phyloP scores from a whole-genome alignment of 1,284 basidiomycete species.

The Apiotrichum siamense region DNA sequence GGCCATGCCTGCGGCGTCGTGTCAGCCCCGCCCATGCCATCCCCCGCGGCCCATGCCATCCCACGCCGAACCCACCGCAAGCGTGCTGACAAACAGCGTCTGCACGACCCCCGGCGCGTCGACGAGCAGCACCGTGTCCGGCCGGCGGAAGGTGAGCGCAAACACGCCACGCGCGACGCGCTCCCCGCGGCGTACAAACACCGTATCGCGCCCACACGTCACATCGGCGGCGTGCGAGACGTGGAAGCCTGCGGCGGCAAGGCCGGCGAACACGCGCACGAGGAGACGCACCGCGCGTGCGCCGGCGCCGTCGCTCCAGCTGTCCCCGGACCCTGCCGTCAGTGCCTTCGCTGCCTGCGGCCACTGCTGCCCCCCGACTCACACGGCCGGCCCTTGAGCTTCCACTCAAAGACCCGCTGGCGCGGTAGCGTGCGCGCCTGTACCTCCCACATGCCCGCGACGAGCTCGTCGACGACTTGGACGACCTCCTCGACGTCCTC shows the following conservation, averaged over 20 bases:
- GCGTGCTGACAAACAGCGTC: slow-evolving; percentile 17
- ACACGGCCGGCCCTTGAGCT: slow-evolving; percentile 31
- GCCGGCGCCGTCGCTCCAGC: slow-evolving; percentile 24
- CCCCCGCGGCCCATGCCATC: no score
- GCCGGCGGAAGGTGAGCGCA: slow-evolving; percentile 24
- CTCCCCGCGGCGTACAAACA: slow-evolving; percentile 26
- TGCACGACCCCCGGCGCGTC: slow-evolving; percentile 29
- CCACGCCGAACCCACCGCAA: no score
- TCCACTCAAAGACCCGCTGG: slow-evolving; percentile 27
- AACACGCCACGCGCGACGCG: slow-evolving; percentile 30
- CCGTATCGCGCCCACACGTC: slow-evolving; percentile 26
- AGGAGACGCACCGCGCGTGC: slow-evolving; percentile 27
- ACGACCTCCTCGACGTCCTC: background rate
- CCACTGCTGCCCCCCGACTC: background rate
- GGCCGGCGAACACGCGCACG: slow-evolving; percentile 19
- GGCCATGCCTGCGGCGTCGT: background rate
- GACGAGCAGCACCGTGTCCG: slow-evolving; percentile 31
- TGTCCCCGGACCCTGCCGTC: slow-evolving; percentile 23
- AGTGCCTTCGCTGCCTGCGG: background rate
- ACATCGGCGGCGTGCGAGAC: background rate
- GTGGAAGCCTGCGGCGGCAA: slow-evolving; percentile 29
- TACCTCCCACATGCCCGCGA: background rate
- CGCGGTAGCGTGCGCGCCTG: slow-evolving; percentile 3
- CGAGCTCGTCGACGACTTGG: background rate
- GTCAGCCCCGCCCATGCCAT: background rate